Evolutionary conservation across 225 moss, liverwort and hornwort species (phyloP), one percentile per base, ranked within the genome.

Genomic region (Marchantia paleacea): DNA sequence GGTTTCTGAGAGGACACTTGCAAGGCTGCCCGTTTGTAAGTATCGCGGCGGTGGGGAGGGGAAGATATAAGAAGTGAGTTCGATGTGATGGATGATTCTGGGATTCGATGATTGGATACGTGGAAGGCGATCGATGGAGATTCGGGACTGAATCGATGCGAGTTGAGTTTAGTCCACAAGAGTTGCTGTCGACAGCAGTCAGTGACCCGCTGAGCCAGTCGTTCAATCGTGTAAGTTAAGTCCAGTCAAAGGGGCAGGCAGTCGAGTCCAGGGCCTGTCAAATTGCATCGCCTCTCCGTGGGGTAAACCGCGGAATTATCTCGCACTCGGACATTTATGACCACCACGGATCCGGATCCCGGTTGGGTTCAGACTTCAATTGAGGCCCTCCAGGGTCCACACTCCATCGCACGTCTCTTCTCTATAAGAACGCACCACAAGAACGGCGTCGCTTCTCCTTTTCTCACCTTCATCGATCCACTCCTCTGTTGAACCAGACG

Each of bases 331-430:
- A 58, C 20, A 58, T 58, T 58, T 58, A 58, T 58, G 58, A 58
- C 58, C 13, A 6, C 13, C 20, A 58, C 39, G 39, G 3, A 39
- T 39, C 39, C 39, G 39, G 39, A 39, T 39, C 39, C 39, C 39
- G 39, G 39, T 39, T 2, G 39, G 39, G 39, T 39, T 39, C 39
- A n/a, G n/a, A n/a, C n/a, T n/a, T n/a, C n/a, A n/a, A n/a, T n/a
- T n/a, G n/a, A n/a, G n/a, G 55, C 55, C 55, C 55, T 20, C 2
- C 20, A 5, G 22, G 22, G 25, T 63, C 63, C 25, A 62, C 20
- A 18, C 64, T 64, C n/a, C 26, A 15, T 64, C 64, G 64, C 64
- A 64, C 64, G 64, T 64, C 64, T 64, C 64, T 64, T 64, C 20
- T 12, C 26, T 64, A 64, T 26, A 64, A 64, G 64, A 64, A 64